Evolutionary conservation across 1,284 basidiomycete species (phyloP).

Genomic region (Apiotrichum veenhuisii): DNA sequence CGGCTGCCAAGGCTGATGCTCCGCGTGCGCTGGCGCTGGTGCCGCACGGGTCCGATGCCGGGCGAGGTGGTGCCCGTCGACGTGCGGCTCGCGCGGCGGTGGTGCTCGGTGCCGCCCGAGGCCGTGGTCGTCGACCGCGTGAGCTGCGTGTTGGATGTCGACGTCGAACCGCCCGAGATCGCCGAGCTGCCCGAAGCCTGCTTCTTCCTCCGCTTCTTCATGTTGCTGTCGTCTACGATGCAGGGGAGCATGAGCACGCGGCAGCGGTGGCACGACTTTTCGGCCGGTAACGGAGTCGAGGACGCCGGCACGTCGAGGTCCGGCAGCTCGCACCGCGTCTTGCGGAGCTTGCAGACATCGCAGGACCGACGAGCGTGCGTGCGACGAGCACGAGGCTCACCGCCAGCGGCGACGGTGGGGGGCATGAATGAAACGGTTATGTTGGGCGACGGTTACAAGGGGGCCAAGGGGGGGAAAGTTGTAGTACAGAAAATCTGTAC

Average conservation of each 20-base stretch:
- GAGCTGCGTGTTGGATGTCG: neutral
- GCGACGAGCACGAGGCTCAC: constrained; percentile 31
- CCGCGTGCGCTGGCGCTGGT: neutral
- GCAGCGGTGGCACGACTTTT: constrained; percentile 45
- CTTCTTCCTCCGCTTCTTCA: constrained; percentile 28
- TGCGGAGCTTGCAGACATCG: constrained; percentile 44
- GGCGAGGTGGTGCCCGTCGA: neutral
- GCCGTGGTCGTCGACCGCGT: neutral
- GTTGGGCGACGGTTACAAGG: neutral
- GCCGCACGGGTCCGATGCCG: neutral
- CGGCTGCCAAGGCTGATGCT: neutral
- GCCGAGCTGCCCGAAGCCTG: neutral
- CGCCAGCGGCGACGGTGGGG: neutral
- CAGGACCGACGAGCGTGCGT: constrained; percentile 46
- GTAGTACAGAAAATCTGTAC: too few species aligned
- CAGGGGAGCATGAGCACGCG: constrained; percentile 39
- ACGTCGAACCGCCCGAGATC: neutral
- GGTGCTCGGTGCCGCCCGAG: neutral
- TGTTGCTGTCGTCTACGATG: constrained; percentile 38
- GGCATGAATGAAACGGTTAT: neutral
- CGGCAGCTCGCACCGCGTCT: constrained; percentile 45
- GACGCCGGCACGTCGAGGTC: constrained; percentile 41
- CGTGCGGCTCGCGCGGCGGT: neutral
- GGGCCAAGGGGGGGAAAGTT: neutral
- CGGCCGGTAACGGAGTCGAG: constrained; percentile 27